Conservation (phyloP, 2,329 filamentous ascomycete genomes). For the Mollisiaceae sp. region DNA sequence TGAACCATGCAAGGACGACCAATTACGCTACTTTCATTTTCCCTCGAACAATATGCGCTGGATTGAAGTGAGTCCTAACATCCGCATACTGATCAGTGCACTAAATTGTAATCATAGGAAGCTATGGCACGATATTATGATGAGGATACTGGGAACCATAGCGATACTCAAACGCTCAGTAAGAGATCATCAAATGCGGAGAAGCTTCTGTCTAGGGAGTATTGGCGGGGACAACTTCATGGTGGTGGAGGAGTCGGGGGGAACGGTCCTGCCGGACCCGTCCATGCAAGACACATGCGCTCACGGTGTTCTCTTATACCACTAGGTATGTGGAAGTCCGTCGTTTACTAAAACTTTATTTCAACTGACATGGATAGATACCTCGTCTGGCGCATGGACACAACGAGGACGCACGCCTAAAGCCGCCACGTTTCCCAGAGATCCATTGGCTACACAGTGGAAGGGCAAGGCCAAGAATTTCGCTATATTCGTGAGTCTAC, state of each 20-base stretch:
- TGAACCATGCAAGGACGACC: constrained; percentile 3
- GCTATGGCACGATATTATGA: constrained; percentile 27
- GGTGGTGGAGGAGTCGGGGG: constrained; percentile 19
- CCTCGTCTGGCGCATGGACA: constrained; percentile 13
- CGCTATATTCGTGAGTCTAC: constrained; percentile 30
- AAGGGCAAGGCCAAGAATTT: constrained; percentile 23
- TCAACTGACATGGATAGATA: constrained; percentile 1
- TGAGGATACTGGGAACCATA: constrained; percentile 13
- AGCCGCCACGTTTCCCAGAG: not conserved
- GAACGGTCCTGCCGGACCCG: constrained; percentile 19
- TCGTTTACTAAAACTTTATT: not conserved
- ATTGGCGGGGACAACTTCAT: constrained; percentile 31
- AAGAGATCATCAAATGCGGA: constrained; percentile 17
- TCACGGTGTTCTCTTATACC: constrained; percentile 24
- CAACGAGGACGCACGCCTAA: constrained; percentile 10
- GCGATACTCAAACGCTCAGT: constrained; percentile 2
- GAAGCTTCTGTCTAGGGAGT: constrained; percentile 30
- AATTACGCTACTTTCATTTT: constrained; percentile 33
- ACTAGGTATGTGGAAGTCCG: constrained; percentile 11
- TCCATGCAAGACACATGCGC: constrained; percentile 35
- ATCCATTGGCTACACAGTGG: not conserved
- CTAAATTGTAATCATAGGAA: constrained; percentile 15
- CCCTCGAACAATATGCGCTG: constrained; percentile 34
- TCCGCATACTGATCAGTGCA: not conserved
- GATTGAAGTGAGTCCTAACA: constrained; percentile 27